Conservation (phyloP, 768 basidiomycete genomes). For the Rhodotorula paludigena region DNA sequence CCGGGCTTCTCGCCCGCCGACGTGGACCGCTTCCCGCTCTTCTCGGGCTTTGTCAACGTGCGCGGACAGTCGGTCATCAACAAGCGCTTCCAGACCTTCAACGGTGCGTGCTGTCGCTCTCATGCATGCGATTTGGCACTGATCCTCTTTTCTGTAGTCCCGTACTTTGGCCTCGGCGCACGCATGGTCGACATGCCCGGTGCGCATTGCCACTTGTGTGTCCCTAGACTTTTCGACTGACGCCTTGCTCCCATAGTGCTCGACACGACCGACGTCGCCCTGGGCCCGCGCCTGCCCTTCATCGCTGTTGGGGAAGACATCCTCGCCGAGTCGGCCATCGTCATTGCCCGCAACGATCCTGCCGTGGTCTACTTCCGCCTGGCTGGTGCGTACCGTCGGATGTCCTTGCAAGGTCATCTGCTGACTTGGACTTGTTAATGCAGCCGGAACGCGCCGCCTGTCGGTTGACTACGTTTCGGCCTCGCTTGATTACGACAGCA, state of each 20-base stretch:
- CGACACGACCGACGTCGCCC: constrained; percentile 52
- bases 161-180: constrained; percentile 54
- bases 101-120: neutral
- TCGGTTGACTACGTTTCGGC: constrained; percentile 36
- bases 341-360: constrained; percentile 54
- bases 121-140: too few species aligned
- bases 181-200: constrained; percentile 53
- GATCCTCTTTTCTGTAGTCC: constrained; percentile 39
- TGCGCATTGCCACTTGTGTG: neutral
- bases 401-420: neutral
- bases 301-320: constrained; percentile 52
- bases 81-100: neutral
- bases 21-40: constrained; percentile 44
- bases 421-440: neutral
- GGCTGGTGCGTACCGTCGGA: constrained; percentile 32
- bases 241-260: constrained; percentile 46
- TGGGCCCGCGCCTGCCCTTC: constrained; percentile 53
- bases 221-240: neutral
- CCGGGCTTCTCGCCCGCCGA: constrained; percentile 44
- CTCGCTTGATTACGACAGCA: constrained; percentile 31
- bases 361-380: constrained; percentile 51
- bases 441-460: constrained; percentile 2
- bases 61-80: constrained; percentile 36
- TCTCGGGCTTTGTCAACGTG: constrained; percentile 47
- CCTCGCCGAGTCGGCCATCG: constrained; percentile 46